Conservation (phyloP, 2,329 filamentous ascomycete species). For the Bretziella fagacearum region DNA sequence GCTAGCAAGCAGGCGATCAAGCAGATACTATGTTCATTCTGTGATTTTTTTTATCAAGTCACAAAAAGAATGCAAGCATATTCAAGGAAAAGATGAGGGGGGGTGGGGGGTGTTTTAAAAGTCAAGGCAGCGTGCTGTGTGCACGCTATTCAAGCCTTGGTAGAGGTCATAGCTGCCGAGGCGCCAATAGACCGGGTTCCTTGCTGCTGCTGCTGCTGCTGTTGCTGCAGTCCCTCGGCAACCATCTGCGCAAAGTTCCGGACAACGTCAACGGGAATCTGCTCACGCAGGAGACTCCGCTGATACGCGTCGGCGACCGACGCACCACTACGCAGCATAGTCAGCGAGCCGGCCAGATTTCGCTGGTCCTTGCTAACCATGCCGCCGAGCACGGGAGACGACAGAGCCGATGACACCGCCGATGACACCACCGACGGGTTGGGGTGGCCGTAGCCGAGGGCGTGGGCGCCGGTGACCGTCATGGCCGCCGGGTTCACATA, state of each 20-base stretch:
- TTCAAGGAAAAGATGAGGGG: too few species aligned
- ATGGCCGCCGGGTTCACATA: conserved; percentile 78
- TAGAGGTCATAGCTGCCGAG: neutral
- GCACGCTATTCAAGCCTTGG: conserved; percentile 9
- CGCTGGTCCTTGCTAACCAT: conserved; percentile 6
- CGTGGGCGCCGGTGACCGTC: conserved; percentile 39
- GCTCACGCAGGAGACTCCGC: conserved; percentile 81
- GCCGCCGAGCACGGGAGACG: neutral
- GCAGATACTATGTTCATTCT: too few species aligned
- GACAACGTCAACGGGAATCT: conserved; percentile 82
- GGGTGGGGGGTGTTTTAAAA: too few species aligned
- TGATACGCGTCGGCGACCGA: conserved; percentile 85
- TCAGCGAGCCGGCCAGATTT: conserved; percentile 28
- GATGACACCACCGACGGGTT: conserved; percentile 25
- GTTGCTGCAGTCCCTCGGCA: conserved; percentile 42
- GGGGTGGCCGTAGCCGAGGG: conserved; percentile 20
- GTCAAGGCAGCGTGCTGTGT: conserved; percentile 1
- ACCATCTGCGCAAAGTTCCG: conserved; percentile 86
- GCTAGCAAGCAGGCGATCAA: too few species aligned
- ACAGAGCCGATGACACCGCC: conserved; percentile 23
- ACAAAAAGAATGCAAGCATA: too few species aligned
- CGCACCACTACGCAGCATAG: conserved; percentile 53
- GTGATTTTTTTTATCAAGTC: too few species aligned
- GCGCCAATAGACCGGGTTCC: conserved; percentile 17
- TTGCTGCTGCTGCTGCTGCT: too few species aligned